Evolutionary conservation across 1,139 yeast genomes (phyloP), one percentile per base, ranked within the genome.

Genomic region (Suhomyces maxii): DNA sequence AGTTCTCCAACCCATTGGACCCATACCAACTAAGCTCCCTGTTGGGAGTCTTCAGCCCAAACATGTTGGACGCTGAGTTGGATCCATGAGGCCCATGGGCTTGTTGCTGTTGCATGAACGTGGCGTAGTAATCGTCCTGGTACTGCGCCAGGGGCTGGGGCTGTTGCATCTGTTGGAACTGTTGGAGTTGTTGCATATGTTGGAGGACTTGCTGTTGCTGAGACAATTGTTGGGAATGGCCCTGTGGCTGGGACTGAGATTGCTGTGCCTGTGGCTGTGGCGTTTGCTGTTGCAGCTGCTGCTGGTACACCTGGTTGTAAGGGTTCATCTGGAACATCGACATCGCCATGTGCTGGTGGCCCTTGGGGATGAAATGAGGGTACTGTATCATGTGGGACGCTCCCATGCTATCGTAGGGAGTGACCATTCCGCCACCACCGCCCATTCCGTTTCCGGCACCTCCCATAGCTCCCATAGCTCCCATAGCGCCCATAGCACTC

Each of bases 311-410:
- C 26, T 43, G 51, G 31, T 40, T 45, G 46, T 40, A 49, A 26
- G 44, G 47, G 12, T 41, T 43, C 47, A 41, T 40, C 26, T 43
- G 50, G 41, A 42, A 47, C 37, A 45, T 26, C 23, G 50, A 37
- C 45, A 49, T 39, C 33, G 47, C 45, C 37, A 45, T 32, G 37
- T 47, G 49, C 37, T 39, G 48, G 34, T 42, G 49, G 12, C 39
- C 38, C 8, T 45, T 41, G 26, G 36, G 37, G 38, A 59, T 48
- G 39, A 51, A 58, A 33, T 48, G 53, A 12, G 59, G 53, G 41
- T 58, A 58, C 44, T 57, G 61, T 46, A 47, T 48, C 23, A 55
- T 43, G 36, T 51, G 54, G 23, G 18, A 31, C 7, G 23, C 45
- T 39, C 18, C 28, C 14, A 9, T 32, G 8, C 34, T 18, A 31